These are phyloP conservation scores for Scheffersomyces parashehatae DNA, from an alignment of 1,139 yeast genomes.

Conservation along the genomic window DNA sequence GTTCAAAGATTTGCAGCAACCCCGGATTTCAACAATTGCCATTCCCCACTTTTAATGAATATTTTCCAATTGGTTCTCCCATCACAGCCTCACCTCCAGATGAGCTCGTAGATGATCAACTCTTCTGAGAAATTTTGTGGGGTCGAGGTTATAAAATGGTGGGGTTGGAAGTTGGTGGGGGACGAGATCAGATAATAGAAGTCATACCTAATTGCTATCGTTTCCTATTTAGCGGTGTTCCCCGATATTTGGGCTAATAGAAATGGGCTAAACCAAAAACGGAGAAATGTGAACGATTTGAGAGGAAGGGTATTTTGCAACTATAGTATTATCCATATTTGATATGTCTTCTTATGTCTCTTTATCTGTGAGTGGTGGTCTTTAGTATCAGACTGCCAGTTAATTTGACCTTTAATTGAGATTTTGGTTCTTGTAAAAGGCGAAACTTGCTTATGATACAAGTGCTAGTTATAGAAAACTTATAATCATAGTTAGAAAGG, in stretches of 20 bases:
- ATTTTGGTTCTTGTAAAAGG: conserved; percentile 32
- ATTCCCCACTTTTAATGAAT: not conserved
- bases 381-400: conserved; percentile 28
- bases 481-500: conserved; percentile 37
- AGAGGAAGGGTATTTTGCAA: not conserved
- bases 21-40: not conserved
- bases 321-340: not conserved
- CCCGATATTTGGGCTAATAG: not conserved
- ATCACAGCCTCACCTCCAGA: not conserved
- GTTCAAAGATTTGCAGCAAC: not conserved
- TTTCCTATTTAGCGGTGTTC: not conserved
- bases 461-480: conserved; percentile 37
- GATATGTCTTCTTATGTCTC: not conserved
- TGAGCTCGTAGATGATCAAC: not conserved
- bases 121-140: not conserved
- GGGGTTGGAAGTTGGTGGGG: not conserved
- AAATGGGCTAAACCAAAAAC: not conserved
- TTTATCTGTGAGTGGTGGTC: not conserved
- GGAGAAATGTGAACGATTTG: not conserved
- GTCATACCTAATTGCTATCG: not conserved
- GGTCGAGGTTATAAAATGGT: not conserved
- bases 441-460: conserved; percentile 24
- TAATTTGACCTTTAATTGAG: conserved; percentile 34
- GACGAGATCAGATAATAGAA: not conserved
- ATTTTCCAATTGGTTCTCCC: not conserved